These are phyloP conservation scores for Alternaria sp. DNA, from an alignment of 2,329 filamentous ascomycete genomes.

Conservation along the genomic window DNA sequence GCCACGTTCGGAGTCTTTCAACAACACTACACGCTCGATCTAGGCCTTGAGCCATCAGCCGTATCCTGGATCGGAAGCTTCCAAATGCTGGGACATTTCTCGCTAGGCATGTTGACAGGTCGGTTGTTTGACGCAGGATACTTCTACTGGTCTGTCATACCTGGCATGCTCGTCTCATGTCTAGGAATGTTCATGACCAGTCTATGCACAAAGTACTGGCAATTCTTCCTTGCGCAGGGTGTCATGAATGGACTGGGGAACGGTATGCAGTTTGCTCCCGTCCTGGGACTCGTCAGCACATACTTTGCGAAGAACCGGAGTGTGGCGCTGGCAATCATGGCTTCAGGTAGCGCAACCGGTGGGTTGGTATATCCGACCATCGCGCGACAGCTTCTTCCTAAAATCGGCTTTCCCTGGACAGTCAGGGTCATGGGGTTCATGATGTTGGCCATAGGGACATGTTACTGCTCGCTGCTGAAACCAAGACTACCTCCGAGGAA, in stretches of 20 bases:
- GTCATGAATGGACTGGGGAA: constrained; percentile 45
- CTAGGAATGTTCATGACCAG: constrained; percentile 63
- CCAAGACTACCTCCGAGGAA: constrained; percentile 55
- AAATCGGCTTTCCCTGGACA: constrained; percentile 71
- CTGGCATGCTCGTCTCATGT: constrained; percentile 55
- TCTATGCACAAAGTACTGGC: constrained; percentile 59
- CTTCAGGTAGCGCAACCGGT: constrained; percentile 68
- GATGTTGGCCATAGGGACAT: constrained; percentile 56
- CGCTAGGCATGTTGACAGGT: constrained; percentile 60
- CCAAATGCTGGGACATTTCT: constrained; percentile 61
- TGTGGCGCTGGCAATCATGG: constrained; percentile 67
- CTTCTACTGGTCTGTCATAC: constrained; percentile 55
- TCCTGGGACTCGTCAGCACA: constrained; percentile 51
- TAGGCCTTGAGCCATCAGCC: constrained; percentile 49
- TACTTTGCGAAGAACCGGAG: constrained; percentile 69
- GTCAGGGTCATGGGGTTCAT: constrained; percentile 69
- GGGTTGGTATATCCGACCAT: constrained; percentile 69
- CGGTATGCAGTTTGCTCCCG: constrained; percentile 48
- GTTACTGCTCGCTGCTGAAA: constrained; percentile 51
- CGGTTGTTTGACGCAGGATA: constrained; percentile 62
- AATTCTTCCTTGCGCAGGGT: constrained; percentile 52
- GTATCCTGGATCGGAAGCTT: constrained; percentile 63
- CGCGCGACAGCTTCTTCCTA: constrained; percentile 63
- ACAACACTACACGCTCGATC: constrained; percentile 42
- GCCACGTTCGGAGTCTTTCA: constrained; percentile 50